Base-by-base conservation (phyloP, 2,329 filamentous ascomycete genomes). In the Talaromyces sp. region DNA sequence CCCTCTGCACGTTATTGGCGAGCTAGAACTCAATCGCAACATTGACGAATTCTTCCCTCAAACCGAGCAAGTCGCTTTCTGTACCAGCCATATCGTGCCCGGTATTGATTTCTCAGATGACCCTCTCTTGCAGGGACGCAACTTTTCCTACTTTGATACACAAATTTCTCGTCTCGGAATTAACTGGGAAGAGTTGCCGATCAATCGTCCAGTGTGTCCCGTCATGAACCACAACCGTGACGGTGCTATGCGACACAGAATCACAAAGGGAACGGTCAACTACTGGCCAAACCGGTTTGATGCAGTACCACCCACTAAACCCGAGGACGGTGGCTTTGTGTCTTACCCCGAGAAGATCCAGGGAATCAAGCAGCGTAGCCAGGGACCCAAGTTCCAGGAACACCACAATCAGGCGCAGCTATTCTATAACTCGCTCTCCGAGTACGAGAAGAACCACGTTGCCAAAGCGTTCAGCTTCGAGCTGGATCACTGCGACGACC, bases 1-100 rank as follows among this genome's bases (percentile, higher is more conserved):
- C 0, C 89, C 89, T 0, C 80, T 93, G 19, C 82, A 87, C 7
- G 89, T 90, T 67, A 89, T 95, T 57, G 90, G 89, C 39, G 84
- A 92, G 71, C 70, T 95, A 1, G 86, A 92, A 68, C 80, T 95
- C 5, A 92, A 94, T 78, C 82, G 82, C 56, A 93, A 90, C 60
- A 79, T 88, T 1, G 89, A 93, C 62, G 89, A 95, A 68, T 94
- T 83, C 76, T 94, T 94, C 74, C 79, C 89, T 0, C 83, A 94
- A 72, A 91, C 86, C 0, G 90, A 95, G 75, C 90, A 95, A 73
- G 84, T 86, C 1, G 89, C 89, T 1, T 95, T 94, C 73, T 91
- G 87, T 67, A 93, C 90, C 1, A 82, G 84, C 57, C 89, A 95
- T 64, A 76, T 94, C 51, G 87, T 94, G 0, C 88, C 88, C 0